These are phyloP conservation scores for Camellia lanceoleosa DNA, from an alignment of 148 eudicot species.

Conservation along the genomic window DNA sequence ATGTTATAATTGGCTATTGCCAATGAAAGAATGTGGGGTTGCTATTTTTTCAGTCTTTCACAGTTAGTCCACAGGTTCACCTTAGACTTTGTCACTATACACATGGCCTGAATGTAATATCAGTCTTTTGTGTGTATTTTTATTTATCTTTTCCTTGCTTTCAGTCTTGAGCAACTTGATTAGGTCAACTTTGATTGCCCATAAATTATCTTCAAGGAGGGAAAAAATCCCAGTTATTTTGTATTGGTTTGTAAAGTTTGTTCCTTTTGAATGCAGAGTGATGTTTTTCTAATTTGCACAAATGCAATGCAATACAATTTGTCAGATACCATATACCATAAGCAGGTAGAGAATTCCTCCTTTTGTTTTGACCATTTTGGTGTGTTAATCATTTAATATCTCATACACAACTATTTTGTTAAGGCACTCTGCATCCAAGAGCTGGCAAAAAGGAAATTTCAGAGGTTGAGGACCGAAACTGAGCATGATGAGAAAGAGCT, in stretches of 20 bases:
- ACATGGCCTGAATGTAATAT: background rate
- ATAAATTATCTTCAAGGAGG: background rate
- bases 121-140: background rate
- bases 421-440: constrained; percentile 89
- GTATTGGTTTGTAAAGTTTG: constrained; percentile 15
- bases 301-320: constrained; percentile 97
- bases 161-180: background rate
- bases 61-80: background rate
- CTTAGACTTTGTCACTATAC: background rate
- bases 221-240: background rate
- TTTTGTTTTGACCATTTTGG: background rate
- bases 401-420: constrained; percentile 14
- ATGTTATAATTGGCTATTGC: background rate
- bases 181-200: background rate
- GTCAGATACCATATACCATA: constrained; percentile 77
- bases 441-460: constrained; percentile 72
- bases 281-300: constrained; percentile 75
- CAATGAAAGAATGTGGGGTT: background rate
- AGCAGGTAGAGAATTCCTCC: constrained; percentile 50
- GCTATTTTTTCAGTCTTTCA: background rate
- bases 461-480: constrained; percentile 44
- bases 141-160: background rate
- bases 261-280: constrained; percentile 56
- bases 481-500: constrained; percentile 52
- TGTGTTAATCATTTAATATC: constrained; percentile 10